Percentiles rank a stretch among this genome's conserved stretches.
Conservation (phyloP, 495 filamentous ascomycete species). For the Rusavskia elegans region DNA sequence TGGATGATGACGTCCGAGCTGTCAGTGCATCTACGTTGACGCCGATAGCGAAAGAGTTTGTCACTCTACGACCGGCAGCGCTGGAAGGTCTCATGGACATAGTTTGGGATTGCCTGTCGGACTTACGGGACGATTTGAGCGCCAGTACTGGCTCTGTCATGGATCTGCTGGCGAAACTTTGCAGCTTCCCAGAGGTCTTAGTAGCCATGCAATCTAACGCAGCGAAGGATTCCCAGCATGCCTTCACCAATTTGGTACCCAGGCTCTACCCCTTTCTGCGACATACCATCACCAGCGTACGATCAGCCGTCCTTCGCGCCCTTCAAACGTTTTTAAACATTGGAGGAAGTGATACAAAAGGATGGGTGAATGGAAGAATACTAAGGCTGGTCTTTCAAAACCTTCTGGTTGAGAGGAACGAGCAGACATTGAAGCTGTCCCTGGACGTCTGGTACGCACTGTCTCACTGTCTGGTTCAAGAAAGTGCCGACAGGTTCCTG, state of each 20-base stretch:
- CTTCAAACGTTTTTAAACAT: slow-evolving; percentile 85
- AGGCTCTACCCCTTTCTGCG: slow-evolving; percentile 90
- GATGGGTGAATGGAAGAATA: slow-evolving; percentile 83
- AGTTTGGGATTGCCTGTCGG: slow-evolving; percentile 93
- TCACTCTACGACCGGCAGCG: slow-evolving; percentile 59
- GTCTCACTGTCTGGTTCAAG: slow-evolving; percentile 44
- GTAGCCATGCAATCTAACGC: slow-evolving; percentile 90
- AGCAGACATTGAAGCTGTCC: slow-evolving; percentile 60
- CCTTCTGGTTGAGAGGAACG: slow-evolving; percentile 79
- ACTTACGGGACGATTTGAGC: slow-evolving; percentile 87
- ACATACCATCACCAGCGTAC: slow-evolving; percentile 91
- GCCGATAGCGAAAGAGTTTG: slow-evolving; percentile 87
- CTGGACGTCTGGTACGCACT: slow-evolving; percentile 76
- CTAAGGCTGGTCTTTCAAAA: slow-evolving; percentile 88
- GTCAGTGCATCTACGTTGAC: slow-evolving; percentile 94
- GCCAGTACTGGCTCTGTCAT: slow-evolving; percentile 96
- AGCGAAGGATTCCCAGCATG: slow-evolving; percentile 61
- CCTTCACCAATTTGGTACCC: slow-evolving; percentile 82
- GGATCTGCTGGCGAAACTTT: slow-evolving; percentile 91
- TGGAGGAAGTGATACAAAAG: slow-evolving; percentile 64
- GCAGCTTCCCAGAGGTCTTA: slow-evolving; percentile 82
- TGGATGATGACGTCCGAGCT: slow-evolving; percentile 88
- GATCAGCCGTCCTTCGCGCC: slow-evolving; percentile 81
- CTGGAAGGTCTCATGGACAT: slow-evolving; percentile 75
- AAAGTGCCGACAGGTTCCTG: slow-evolving; percentile 38